Percentiles rank a stretch among this genome's conserved stretches.
Evolutionary conservation across 208 protist species (phyloP).

Genomic region (Acanthamoeba triangularis): DNA sequence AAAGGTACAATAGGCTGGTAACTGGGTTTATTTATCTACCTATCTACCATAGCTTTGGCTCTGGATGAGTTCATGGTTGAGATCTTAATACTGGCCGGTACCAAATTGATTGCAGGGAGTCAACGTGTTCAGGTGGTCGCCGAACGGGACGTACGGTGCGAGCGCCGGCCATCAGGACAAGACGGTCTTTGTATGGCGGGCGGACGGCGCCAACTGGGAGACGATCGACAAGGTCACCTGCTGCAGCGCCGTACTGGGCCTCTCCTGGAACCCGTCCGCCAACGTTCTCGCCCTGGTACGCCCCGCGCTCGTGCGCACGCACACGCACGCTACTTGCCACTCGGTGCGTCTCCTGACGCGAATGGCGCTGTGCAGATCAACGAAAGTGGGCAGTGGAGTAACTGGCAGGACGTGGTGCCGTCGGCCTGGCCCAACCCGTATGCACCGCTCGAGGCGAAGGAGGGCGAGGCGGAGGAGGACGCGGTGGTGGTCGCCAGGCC

Average conservation of each 20-base stretch:
- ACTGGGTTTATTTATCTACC: not conserved
- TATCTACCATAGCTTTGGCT: not conserved
- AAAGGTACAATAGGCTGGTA: not conserved
- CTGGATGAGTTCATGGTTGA: not conserved
- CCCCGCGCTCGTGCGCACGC: not conserved
- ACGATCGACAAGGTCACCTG: slow-evolving; percentile 49
- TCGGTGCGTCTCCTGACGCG: not conserved
- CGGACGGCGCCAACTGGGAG: not conserved
- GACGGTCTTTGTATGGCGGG: slow-evolving; percentile 1
- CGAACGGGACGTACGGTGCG: slow-evolving; percentile 19
- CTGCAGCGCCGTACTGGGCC: not conserved
- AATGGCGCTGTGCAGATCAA: not conserved
- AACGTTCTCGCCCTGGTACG: not conserved
- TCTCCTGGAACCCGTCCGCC: slow-evolving; percentile 18
- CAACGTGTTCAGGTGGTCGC: slow-evolving; percentile 22
- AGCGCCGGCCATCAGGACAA: slow-evolving; percentile 32
- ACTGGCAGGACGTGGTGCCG: slow-evolving; percentile 17
- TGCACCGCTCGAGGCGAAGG: not conserved
- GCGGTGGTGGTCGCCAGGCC: not conserved
- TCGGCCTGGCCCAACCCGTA: not conserved
- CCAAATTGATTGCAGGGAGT: not conserved
- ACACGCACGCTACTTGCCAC: not conserved
- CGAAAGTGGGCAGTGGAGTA: not conserved
- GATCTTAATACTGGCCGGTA: not conserved
- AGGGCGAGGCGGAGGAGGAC: not conserved